Evolutionary conservation across 352 stramenopile genomes (phyloP), one percentile per base, ranked within the genome.

Genomic region (Saprolegnia parasitica): DNA sequence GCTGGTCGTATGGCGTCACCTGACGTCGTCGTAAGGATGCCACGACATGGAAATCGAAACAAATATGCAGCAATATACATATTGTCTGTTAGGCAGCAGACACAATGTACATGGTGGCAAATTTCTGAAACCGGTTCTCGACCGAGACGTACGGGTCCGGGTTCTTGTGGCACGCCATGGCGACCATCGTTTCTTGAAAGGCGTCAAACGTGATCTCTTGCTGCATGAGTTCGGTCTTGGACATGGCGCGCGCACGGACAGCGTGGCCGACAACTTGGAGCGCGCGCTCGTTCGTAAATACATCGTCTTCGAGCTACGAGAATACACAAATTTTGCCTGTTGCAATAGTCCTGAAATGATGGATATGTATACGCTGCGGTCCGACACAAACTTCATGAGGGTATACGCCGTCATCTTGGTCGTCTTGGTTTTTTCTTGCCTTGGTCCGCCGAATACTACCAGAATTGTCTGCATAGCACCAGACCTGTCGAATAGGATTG

Each of bases 111-210:
- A 90, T 77, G 29, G 78, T 81, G 35, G 89, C 77, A 65, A 92
- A 92, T 67, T 89, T 90, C 46, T 90, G 81, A 0, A 90, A 73
- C 20, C 84, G 81, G 52, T 82, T 92, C 74, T 90, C 82, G 57
- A 92, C 78, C 21, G 84, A 90, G n/a, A 77, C 73, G 67, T 89
- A 92, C 29, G 82, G 84, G 56, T 92, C 84, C 15, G 82, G 81
- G 60, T 89, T 90, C 72, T 90, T 92, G 73, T 88, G 77, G 72
- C 84, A 90, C 39, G 84, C 82, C 24, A 89, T 77, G 45, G 80
- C 82, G 61, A 90, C 76, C 63, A 90, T 75, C 5, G 81, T 76
- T 68, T 92, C 84, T 56, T 92, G 77, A 50, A 90, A 92, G 66
- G 83, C 77, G 16, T 81, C 73, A 65, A 84, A 90, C 42, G 73